Percentiles rank a stretch among this genome's conserved stretches.
Evolutionary conservation across 768 basidiomycete species (phyloP).

Genomic region (Hirschioporus abietinus): DNA sequence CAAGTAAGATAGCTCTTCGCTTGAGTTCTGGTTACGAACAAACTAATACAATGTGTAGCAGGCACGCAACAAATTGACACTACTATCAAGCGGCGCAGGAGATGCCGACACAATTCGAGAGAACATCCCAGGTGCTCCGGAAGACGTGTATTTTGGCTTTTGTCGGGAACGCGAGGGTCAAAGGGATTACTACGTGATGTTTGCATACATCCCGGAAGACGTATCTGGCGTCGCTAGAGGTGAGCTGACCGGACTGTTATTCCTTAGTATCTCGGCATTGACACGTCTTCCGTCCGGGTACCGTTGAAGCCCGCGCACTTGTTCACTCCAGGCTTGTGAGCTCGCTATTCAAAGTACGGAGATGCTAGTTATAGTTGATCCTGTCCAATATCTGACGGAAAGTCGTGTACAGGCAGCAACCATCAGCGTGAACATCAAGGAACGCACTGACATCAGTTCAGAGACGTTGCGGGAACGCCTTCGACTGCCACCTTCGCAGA

Average conservation of each 20-base stretch:
- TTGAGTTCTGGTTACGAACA: neutral
- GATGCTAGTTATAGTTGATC: neutral
- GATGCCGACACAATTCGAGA: slow-evolving; percentile 7
- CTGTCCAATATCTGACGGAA: neutral
- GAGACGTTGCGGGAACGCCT: neutral
- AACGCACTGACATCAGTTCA: neutral
- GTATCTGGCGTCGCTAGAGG: slow-evolving; percentile 11
- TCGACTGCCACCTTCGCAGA: neutral
- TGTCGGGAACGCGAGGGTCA: slow-evolving; percentile 7
- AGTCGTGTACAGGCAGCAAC: neutral
- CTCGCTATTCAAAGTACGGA: slow-evolving; percentile 10
- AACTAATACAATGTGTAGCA: neutral
- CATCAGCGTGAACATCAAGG: neutral
- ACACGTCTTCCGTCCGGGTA: neutral
- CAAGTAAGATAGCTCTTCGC: neutral
- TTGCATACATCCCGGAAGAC: slow-evolving; percentile 12
- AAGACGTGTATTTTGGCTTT: slow-evolving; percentile 12
- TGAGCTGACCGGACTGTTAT: slow-evolving; percentile 5
- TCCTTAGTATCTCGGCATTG: neutral
- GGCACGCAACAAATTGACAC: slow-evolving; percentile 11
- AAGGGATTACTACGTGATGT: slow-evolving; percentile 7
- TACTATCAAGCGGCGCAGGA: slow-evolving; percentile 9
- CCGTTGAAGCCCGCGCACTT: slow-evolving; percentile 8
- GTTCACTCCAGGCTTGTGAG: slow-evolving; percentile 13
- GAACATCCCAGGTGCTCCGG: slow-evolving; percentile 7